These are phyloP conservation scores for Scutellaria barbata DNA, from an alignment of 257 asterid genomes.

Conservation along the genomic window DNA sequence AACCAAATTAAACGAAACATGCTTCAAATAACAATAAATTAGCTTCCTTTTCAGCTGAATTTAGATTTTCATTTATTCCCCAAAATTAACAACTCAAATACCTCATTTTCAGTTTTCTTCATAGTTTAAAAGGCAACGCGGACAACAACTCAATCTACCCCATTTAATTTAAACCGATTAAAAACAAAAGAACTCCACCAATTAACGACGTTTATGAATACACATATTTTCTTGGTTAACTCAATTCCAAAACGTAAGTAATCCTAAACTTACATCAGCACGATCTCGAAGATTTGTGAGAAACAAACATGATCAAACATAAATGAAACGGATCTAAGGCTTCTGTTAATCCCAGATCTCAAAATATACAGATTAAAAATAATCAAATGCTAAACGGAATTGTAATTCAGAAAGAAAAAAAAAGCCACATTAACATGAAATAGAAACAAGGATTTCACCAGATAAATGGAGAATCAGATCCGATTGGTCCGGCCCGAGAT, in stretches of 20 bases:
- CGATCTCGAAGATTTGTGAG: slow-evolving; percentile 19
- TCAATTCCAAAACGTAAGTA: slow-evolving; percentile 16
- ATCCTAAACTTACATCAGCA: slow-evolving; percentile 8
- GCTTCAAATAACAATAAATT: not conserved
- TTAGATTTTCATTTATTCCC: not conserved
- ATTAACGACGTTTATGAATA: not conserved
- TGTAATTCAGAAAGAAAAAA: not conserved
- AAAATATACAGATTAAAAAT: slow-evolving; percentile 15
- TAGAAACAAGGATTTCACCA: slow-evolving; percentile 32
- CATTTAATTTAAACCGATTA: not conserved
- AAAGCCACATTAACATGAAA: not conserved
- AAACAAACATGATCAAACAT: not conserved
- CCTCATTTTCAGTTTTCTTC: slow-evolving; percentile 1
- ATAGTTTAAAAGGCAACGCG: not conserved
- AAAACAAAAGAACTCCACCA: slow-evolving; percentile 5
- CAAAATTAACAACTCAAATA: not conserved
- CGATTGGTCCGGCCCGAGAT: slow-evolving; percentile 4
- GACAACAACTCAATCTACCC: slow-evolving; percentile 9
- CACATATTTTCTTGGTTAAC: slow-evolving; percentile 22
- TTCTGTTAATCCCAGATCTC: slow-evolving; percentile 43
- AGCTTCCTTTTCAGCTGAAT: slow-evolving; percentile 23
- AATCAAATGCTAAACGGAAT: not conserved
- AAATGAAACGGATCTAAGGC: slow-evolving; percentile 42
- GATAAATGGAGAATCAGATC: slow-evolving; percentile 32
- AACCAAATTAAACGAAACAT: slow-evolving; percentile 24